Conservation (phyloP, 768 basidiomycete species). For the Leccinum sublutescens region DNA sequence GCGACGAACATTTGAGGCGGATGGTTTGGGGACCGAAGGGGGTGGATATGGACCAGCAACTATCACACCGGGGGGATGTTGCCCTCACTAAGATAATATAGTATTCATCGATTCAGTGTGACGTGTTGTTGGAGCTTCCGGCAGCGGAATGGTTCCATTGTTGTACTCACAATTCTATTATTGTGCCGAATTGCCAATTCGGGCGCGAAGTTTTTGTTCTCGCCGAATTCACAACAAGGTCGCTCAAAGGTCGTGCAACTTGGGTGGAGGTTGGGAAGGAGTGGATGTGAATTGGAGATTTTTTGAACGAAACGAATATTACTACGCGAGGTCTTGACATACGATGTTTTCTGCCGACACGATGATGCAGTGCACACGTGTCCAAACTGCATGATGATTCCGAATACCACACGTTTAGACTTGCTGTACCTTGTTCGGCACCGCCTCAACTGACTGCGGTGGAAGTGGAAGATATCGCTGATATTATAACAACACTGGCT, state of each 20-base stretch:
- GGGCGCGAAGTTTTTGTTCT: conserved; percentile 19
- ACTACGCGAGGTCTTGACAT: background rate
- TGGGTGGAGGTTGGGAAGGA: background rate
- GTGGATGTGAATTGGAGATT: background rate
- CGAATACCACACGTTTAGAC: no score
- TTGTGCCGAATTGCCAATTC: conserved; percentile 18
- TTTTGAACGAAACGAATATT: background rate
- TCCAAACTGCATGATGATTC: background rate
- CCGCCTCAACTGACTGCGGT: background rate
- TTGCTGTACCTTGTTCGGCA: background rate
- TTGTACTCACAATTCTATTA: conserved; percentile 34
- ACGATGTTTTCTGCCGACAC: background rate
- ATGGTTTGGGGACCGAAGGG: conserved; percentile 12
- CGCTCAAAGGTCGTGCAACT: background rate
- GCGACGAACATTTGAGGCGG: conserved; percentile 61
- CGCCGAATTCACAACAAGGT: conserved; percentile 6
- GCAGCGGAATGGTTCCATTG: background rate
- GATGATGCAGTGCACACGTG: background rate
- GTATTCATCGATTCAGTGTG: background rate
- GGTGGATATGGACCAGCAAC: conserved; percentile 26
- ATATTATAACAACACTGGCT: background rate
- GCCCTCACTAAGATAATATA: conserved; percentile 24
- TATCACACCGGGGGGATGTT: conserved; percentile 20
- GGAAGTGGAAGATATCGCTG: conserved; percentile 7
- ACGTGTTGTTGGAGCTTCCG: background rate